Base-by-base conservation (phyloP, 2,329 filamentous ascomycete species). In the Paraconiothyrium brasiliense region DNA sequence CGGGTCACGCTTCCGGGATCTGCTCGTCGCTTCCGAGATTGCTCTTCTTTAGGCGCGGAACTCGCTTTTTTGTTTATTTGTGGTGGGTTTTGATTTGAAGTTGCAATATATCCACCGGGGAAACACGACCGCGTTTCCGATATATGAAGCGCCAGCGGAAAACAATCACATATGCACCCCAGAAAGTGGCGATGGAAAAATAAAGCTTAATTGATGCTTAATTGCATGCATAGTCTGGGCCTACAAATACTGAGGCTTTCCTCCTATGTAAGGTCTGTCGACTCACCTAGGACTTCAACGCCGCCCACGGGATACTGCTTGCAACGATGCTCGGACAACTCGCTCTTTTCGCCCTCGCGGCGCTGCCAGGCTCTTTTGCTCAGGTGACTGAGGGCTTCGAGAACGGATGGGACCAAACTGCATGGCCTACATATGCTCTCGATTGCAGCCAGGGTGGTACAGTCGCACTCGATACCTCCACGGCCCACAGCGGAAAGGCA, bases 371-470 rank as follows among this genome's bases (percentile, higher is more conserved):
- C 54, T 77, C 85, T 30, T 66, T 85, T 22, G 86, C 80, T 59
- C 86, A 88, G 69, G 78, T 87, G 66, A 81, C 83, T 1, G 83
- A 86, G 47, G 83, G 82, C 69, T 89, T 89, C 60, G 87, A 89
- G 71, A 80, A 71, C 58, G 87, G 87, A 46, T 87, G 83, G 84
- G 84, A 89, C 69, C 71, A 85, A 65, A 77, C 84, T 0, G 81
- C 83, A 60, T 89, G 87, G 87, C 83, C 86, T 0, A 86, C 78
- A 8, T 89, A 88, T 65, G 86, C 87, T 3, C 75, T 81, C 3
- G 85, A 88, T 76, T 89, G 87, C 71, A 87, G 81, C 76, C 86
- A 88, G 71, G 86, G 86, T 50, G 86, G 86, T 41, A 84, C 79
- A 60, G 82, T 89, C 57, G 80, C 77, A 1, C 84, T 89, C 13